These are phyloP conservation scores for Casaregolazyma suthepensis DNA, from an alignment of 1,139 yeast species.

Conservation along the genomic window DNA sequence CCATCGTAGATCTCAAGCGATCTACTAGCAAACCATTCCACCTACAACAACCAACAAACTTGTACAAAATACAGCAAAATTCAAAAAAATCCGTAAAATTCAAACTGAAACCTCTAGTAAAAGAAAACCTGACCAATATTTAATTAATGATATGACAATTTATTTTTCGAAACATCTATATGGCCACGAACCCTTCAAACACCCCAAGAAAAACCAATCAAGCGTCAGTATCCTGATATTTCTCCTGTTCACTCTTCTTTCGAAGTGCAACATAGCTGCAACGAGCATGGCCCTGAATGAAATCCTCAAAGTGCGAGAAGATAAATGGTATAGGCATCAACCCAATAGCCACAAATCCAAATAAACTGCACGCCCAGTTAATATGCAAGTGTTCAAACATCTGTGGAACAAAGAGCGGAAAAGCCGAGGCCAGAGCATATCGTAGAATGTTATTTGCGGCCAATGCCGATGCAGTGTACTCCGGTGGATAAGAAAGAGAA, in stretches of 20 bases:
- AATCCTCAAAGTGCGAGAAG: slow-evolving; percentile 5
- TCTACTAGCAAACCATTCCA: too few species aligned
- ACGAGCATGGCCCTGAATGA: slow-evolving; percentile 3
- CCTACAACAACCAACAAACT: too few species aligned
- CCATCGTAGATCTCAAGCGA: too few species aligned
- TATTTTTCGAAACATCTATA: background rate
- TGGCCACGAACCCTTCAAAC: background rate
- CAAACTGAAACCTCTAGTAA: too few species aligned
- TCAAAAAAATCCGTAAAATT: too few species aligned
- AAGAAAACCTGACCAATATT: too few species aligned
- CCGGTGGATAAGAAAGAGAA: slow-evolving; percentile 73
- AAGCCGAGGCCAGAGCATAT: slow-evolving; percentile 49
- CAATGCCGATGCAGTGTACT: slow-evolving; percentile 53
- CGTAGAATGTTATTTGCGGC: slow-evolving; percentile 50
- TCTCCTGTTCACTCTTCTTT: background rate
- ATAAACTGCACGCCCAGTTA: slow-evolving; percentile 47
- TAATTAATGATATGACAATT: too few species aligned
- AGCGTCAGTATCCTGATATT: background rate
- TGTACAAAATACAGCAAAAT: too few species aligned
- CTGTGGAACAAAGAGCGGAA: slow-evolving; percentile 52
- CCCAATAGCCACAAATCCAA: slow-evolving; percentile 38
- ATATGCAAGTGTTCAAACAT: slow-evolving; percentile 39
- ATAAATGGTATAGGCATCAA: slow-evolving; percentile 31
- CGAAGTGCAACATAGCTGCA: background rate
- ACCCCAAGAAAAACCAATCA: background rate